Conservation (phyloP, 202 grass and related monocot genomes). For the Musa balbisiana region DNA sequence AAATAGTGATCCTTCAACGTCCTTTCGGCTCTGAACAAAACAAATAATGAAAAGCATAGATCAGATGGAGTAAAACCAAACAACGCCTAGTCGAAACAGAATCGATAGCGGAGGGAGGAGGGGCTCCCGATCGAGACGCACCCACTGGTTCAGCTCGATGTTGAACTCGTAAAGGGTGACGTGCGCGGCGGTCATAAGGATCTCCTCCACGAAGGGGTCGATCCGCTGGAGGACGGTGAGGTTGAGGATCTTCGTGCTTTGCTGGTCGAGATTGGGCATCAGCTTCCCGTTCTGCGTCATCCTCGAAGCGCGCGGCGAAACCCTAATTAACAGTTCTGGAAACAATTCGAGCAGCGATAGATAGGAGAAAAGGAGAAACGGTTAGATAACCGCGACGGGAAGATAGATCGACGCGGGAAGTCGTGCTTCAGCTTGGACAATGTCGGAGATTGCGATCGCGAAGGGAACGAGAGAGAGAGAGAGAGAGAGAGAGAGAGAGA, state of each 20-base stretch:
- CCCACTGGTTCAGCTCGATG: conserved; percentile 25
- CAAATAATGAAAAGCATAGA: conserved; percentile 5
- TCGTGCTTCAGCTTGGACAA: background rate
- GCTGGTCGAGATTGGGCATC: conserved; percentile 42
- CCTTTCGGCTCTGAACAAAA: conserved; percentile 35
- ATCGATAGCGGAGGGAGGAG: background rate
- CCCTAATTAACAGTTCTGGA: background rate
- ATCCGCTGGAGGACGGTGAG: conserved; percentile 56
- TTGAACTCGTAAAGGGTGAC: conserved; percentile 57
- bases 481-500: background rate
- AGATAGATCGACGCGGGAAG: background rate
- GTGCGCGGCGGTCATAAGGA: conserved; percentile 50
- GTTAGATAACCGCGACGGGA: background rate
- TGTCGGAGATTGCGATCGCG: background rate
- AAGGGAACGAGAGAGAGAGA: background rate
- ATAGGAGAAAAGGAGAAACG: background rate
- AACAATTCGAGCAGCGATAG: background rate
- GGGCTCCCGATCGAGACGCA: conserved; percentile 6
- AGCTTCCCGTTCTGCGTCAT: conserved; percentile 33
- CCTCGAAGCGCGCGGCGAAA: background rate
- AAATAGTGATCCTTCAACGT: conserved; percentile 59
- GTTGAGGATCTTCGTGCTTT: conserved; percentile 55
- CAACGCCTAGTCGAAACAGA: background rate
- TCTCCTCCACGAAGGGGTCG: conserved; percentile 50
- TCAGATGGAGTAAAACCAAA: conserved; percentile 4